Base-by-base conservation (phyloP, 176 grass and related monocot species). In the Chrysopogon serrulatus region DNA sequence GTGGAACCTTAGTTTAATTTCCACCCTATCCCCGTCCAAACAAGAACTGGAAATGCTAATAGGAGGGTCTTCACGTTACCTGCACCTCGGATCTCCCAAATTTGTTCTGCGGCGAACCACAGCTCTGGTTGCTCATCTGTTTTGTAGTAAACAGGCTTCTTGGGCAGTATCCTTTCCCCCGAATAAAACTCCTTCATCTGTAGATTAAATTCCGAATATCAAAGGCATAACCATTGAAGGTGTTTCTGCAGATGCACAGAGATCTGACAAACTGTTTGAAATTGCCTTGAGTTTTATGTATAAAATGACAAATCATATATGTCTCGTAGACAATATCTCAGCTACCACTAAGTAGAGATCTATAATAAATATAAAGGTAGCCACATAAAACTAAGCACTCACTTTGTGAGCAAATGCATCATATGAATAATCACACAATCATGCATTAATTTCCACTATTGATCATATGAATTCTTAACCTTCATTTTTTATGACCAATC, bases 51-150 rank as follows among this genome's bases (percentile, higher is more conserved):
- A 78, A 40, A 73, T 71, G 53, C 65, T 64, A 57, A 17, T 34
- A 63, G 17, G 30, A 37, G 15, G 70, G 6, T 68, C 10, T 73
- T 71, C 27, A 54, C 5, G 28, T 60, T 98, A 94, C 96, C 93
- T 88, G 96, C 80, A 15, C 96, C 89, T 70, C 89, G 87, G 60
- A 99, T 92, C 78, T 96, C 93, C 96, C 96, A 99, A 71, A 99
- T 93, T 57, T 92, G 91, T 79, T 99, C 91, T 35, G 89, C 85
- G 37, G 64, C 45, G 35, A 96, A 99, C 91, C 96, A 96, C 77
- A 96, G 35, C 65, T 94, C 89, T 3, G 93, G 93, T 47, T 87
- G 89, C 79, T 96, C 93, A 31, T 96, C 87, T 85, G 96, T 99
- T 78, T 85, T 88, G 84, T 99, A 96, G 73, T 99, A 96, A 82